phyloP scores from a whole-genome alignment of 2,329 filamentous ascomycete species.

The Colletotrichum australisinense region DNA sequence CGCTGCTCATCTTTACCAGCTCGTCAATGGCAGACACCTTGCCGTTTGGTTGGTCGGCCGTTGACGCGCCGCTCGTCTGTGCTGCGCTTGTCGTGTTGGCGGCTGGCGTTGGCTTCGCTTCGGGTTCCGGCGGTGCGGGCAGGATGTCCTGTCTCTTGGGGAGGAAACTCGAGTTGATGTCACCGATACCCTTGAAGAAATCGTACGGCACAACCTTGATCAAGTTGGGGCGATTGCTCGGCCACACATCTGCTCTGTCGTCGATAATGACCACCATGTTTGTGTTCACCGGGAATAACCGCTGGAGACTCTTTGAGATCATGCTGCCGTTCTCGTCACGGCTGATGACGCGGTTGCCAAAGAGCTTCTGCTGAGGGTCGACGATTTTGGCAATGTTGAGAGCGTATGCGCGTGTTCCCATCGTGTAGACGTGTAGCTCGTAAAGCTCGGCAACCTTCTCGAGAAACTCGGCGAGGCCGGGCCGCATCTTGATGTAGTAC shows the following conservation, averaged over 20 bases:
- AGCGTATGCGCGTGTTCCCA: constrained; percentile 98
- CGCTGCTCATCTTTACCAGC: constrained; percentile 79
- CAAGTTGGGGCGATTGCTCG: constrained; percentile 87
- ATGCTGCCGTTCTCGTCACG: constrained; percentile 97
- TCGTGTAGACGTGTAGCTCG: constrained; percentile 98
- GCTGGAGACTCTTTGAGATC: constrained; percentile 87
- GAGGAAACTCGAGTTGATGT: constrained; percentile 98
- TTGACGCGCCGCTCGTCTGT: not conserved
- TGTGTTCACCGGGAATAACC: constrained; percentile 94
- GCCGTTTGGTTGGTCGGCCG: constrained; percentile 26
- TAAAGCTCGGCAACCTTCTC: constrained; percentile 82
- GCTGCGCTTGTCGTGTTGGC: not conserved
- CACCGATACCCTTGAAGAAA: constrained; percentile 97
- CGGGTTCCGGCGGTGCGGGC: constrained; percentile 37
- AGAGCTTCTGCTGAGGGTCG: constrained; percentile 88
- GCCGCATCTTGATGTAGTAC: constrained; percentile 98
- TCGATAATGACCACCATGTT: constrained; percentile 99
- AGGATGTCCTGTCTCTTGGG: constrained; percentile 77
- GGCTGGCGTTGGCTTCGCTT: constrained; percentile 2
- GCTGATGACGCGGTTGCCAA: constrained; percentile 94
- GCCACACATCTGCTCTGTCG: constrained; percentile 96
- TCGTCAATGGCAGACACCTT: constrained; percentile 71
- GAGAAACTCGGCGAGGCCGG: constrained; percentile 85
- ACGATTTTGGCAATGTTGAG: constrained; percentile 92
- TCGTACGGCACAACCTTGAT: constrained; percentile 97